Conservation (phyloP, 2,329 filamentous ascomycete genomes). For the Colletotrichum aenigma region DNA sequence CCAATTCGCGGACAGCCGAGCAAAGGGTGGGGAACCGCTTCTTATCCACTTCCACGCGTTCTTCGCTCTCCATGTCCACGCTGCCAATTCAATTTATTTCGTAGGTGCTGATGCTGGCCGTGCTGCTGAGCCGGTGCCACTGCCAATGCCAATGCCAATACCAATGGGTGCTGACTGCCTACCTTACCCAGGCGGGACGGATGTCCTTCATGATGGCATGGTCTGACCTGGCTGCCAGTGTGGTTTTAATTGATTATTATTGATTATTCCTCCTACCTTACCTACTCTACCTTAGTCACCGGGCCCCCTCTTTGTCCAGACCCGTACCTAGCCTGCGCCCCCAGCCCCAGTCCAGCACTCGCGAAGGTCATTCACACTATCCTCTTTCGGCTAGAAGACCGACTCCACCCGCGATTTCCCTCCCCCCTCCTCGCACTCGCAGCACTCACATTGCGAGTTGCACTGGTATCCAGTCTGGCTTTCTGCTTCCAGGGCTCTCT, state of each 20-base stretch:
- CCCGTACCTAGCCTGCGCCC: slow-evolving; percentile 5
- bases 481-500: not conserved
- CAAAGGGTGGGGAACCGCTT: not conserved
- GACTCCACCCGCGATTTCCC: slow-evolving; percentile 7
- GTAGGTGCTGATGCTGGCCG: not conserved
- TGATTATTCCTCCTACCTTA: not conserved
- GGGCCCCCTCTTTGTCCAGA: slow-evolving; percentile 1
- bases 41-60: slow-evolving; percentile 12
- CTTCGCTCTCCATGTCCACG: not conserved
- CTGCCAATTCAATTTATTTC: not conserved
- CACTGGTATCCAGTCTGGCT: not conserved
- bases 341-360: not conserved
- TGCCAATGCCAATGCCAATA: not conserved
- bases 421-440: not conserved
- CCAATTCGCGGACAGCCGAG: not conserved
- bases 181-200: not conserved
- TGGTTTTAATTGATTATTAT: not conserved
- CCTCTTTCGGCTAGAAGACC: slow-evolving; percentile 7
- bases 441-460: not conserved
- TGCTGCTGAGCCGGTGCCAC: not conserved
- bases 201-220: not conserved
- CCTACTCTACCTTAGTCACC: not conserved
- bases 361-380: not conserved
- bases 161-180: not conserved
- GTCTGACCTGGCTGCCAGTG: not conserved